Conservation (phyloP, 306 rosid genomes). For the Abrus precatorius region DNA sequence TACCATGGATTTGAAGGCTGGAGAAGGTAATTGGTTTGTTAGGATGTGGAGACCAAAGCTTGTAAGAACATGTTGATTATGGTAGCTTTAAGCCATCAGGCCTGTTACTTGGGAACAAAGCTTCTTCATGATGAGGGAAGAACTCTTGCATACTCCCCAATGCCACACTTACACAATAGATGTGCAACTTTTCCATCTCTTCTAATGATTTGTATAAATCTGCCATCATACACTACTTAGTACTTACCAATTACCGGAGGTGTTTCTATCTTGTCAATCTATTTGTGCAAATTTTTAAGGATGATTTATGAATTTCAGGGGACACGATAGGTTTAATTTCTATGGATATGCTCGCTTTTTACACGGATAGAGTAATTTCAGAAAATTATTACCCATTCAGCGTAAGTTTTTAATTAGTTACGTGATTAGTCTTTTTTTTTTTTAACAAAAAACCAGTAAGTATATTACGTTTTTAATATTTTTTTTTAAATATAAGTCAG, state of each 20-base stretch:
- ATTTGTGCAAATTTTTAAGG: conserved; percentile 40
- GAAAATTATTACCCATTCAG: no score
- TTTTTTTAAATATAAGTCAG: no score
- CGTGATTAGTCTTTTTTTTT: no score
- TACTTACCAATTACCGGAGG: not conserved
- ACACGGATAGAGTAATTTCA: no score
- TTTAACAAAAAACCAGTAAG: no score
- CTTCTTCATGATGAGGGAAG: conserved; percentile 39
- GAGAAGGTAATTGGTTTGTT: conserved; percentile 72
- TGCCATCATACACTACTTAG: conserved; percentile 14
- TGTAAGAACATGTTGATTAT: conserved; percentile 63
- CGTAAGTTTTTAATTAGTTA: no score
- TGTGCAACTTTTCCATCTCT: conserved; percentile 11
- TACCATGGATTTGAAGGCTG: conserved; percentile 56
- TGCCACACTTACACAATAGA: conserved; percentile 4
- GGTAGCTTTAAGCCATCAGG: conserved; percentile 35
- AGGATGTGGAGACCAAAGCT: conserved; percentile 69
- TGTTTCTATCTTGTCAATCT: conserved; percentile 29
- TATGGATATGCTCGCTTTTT: not conserved
- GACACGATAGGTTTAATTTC: not conserved
- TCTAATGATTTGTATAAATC: conserved; percentile 21
- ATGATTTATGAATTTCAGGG: conserved; percentile 16
- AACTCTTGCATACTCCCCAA: conserved; percentile 39
- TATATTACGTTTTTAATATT: no score
- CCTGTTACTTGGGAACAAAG: conserved; percentile 34